These are phyloP conservation scores for Anisodus tanguticus DNA, from an alignment of 257 asterid genomes.

Conservation along the genomic window DNA sequence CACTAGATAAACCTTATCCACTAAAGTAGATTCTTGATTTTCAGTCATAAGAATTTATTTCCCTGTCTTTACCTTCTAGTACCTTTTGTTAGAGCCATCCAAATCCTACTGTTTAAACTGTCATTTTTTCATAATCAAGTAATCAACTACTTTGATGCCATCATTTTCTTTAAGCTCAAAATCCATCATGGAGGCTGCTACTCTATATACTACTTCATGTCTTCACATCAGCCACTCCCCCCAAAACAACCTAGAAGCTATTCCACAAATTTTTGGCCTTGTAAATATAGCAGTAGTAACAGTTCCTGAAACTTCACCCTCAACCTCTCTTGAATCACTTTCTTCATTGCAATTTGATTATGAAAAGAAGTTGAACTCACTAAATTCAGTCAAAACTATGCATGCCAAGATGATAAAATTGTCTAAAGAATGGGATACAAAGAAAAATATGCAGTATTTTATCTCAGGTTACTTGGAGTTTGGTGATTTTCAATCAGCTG, in stretches of 20 bases:
- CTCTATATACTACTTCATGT: constrained; percentile 41
- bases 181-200: constrained; percentile 50
- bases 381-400: constrained; percentile 46
- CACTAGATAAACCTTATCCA: constrained; percentile 50
- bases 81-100: constrained; percentile 7
- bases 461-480: constrained; percentile 50
- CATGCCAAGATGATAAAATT: constrained; percentile 68
- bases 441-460: constrained; percentile 51
- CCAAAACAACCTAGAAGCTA: constrained; percentile 33
- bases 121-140: constrained; percentile 20
- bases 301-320: constrained; percentile 37
- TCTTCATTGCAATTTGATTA: constrained; percentile 31
- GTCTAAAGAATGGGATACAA: constrained; percentile 38
- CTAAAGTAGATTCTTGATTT: constrained; percentile 20
- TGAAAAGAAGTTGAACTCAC: constrained; percentile 38
- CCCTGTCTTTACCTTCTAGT: not conserved
- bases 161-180: constrained; percentile 25
- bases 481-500: constrained; percentile 57
- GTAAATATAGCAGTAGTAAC: constrained; percentile 44
- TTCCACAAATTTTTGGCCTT: constrained; percentile 38
- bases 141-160: constrained; percentile 12
- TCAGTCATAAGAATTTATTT: not conserved
- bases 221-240: constrained; percentile 30
- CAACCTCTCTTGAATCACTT: constrained; percentile 36
- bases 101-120: constrained; percentile 21